These are phyloP conservation scores for Verticillium nubilum DNA, from an alignment of 2,329 filamentous ascomycete genomes.

Conservation along the genomic window DNA sequence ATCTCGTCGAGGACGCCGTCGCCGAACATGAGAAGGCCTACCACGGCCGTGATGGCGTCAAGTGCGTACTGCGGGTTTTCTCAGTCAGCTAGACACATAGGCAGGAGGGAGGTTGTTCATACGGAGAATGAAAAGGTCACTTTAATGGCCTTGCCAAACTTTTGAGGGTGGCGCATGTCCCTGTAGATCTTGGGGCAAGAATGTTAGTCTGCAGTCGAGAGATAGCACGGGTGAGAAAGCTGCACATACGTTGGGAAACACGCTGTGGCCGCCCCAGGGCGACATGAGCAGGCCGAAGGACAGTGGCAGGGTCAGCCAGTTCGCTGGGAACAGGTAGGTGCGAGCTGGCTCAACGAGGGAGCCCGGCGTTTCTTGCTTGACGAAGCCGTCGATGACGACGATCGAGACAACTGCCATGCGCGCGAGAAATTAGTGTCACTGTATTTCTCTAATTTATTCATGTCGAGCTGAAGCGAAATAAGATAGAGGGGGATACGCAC, in stretches of 20 bases:
- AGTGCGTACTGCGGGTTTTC: conserved; percentile 66
- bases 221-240: not conserved
- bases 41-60: conserved; percentile 74
- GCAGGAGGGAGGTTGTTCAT: conserved; percentile 22
- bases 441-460: not conserved
- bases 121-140: conserved; percentile 82
- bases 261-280: conserved; percentile 57
- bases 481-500: conserved; percentile 38
- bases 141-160: conserved; percentile 69
- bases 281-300: conserved; percentile 88
- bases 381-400: conserved; percentile 77
- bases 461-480: conserved; percentile 1
- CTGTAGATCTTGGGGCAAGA: conserved; percentile 44
- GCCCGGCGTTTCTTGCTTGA: conserved; percentile 73
- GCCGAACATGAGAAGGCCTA: conserved; percentile 92
- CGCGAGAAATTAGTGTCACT: not conserved
- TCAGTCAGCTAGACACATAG: not conserved
- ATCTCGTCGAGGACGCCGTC: conserved; percentile 83
- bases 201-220: not conserved
- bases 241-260: conserved; percentile 68
- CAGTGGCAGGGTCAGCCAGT: conserved; percentile 82
- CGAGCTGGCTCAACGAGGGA: conserved; percentile 75
- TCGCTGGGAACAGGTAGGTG: conserved; percentile 77
- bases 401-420: conserved; percentile 67
- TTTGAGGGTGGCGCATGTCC: conserved; percentile 69